These are phyloP conservation scores for Tulasnella sp. DNA, from an alignment of 768 basidiomycete genomes.

Conservation along the genomic window DNA sequence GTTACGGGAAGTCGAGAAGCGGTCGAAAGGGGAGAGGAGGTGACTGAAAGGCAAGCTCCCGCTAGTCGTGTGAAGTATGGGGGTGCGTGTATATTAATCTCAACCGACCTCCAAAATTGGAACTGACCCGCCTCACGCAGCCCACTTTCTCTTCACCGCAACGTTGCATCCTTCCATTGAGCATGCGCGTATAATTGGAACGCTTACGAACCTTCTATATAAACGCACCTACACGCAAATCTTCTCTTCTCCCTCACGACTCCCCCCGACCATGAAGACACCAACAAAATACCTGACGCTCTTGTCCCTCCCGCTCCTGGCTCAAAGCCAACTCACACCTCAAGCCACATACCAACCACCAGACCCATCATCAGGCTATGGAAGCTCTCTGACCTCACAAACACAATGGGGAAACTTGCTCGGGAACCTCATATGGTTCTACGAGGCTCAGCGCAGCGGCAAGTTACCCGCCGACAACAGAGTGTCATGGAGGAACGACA, in stretches of 20 bases:
- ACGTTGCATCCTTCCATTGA: neutral
- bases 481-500: slow-evolving; percentile 82
- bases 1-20: neutral
- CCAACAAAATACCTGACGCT: neutral
- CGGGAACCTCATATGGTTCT: slow-evolving; percentile 78
- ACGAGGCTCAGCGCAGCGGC: slow-evolving; percentile 85
- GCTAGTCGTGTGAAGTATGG: neutral
- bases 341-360: neutral
- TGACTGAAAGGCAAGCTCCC: neutral
- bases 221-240: neutral
- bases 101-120: neutral
- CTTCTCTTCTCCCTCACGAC: neutral
- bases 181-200: neutral
- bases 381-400: neutral
- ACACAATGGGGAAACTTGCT: slow-evolving; percentile 47
- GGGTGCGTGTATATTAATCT: neutral
- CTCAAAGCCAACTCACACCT: slow-evolving; percentile 1
- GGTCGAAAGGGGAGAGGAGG: neutral
- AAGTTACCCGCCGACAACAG: slow-evolving; percentile 58
- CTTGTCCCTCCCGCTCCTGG: neutral
- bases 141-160: neutral
- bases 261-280: neutral
- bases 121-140: neutral
- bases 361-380: slow-evolving; percentile 12
- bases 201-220: neutral